These are phyloP conservation scores for Calonectria ilicicola DNA, from an alignment of 2,329 filamentous ascomycete species.

Conservation along the genomic window DNA sequence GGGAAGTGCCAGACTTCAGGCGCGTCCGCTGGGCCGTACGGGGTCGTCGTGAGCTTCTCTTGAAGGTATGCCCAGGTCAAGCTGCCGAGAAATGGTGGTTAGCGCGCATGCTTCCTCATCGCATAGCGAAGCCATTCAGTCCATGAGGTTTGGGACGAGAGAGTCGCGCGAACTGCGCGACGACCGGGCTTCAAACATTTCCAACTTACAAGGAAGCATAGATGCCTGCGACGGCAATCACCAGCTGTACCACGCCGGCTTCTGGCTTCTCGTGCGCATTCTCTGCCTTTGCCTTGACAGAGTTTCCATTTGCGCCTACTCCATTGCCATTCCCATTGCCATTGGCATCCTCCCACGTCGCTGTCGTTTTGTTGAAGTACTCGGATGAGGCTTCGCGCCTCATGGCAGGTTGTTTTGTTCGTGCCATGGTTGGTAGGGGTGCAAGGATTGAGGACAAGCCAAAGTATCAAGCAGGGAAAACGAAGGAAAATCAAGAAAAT, in stretches of 20 bases:
- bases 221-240: slow-evolving; percentile 92
- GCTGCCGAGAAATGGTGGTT: slow-evolving; percentile 57
- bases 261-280: slow-evolving; percentile 55
- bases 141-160: background rate
- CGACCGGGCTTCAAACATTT: background rate
- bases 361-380: slow-evolving; percentile 65
- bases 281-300: slow-evolving; percentile 38
- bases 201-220: slow-evolving; percentile 90
- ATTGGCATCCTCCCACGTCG: slow-evolving; percentile 49
- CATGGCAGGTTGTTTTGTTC: slow-evolving; percentile 76
- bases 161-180: background rate
- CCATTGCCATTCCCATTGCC: slow-evolving; percentile 47
- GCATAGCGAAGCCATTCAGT: background rate
- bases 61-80: slow-evolving; percentile 97
- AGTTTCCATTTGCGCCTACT: slow-evolving; percentile 37
- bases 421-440: slow-evolving; percentile 68
- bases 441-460: background rate
- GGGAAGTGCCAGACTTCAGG: slow-evolving; percentile 91
- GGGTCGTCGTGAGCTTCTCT: slow-evolving; percentile 95
- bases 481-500: background rate
- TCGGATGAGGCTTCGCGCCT: slow-evolving; percentile 76
- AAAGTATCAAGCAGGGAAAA: slow-evolving; percentile 4
- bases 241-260: slow-evolving; percentile 78
- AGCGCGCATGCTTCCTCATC: background rate
- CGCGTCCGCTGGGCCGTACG: slow-evolving; percentile 74